Base-by-base conservation (phyloP, 2,329 filamentous ascomycete genomes). In the Colletotrichum sp. region DNA sequence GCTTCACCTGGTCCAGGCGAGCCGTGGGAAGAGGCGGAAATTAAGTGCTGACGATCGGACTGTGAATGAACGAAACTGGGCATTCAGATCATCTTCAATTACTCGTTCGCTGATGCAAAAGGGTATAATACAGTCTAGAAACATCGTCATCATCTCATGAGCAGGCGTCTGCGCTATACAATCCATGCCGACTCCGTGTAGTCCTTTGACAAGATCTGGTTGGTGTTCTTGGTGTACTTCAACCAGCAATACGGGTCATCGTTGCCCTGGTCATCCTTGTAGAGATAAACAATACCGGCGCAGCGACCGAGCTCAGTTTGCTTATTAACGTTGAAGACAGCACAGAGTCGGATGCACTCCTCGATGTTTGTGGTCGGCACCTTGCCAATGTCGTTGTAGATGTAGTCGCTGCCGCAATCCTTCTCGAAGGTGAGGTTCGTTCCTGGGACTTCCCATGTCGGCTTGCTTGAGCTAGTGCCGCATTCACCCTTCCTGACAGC, bases 341-440 rank as follows among this genome's bases (percentile, higher is more conserved):
- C 74, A 43, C 74, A 75, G 59, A 60, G 66, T 6, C 74, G 74
- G 13, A 75, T 48, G 43, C 74, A 75, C 34, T 75, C 74, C n/a
- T 68, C 70, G 12, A 75, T 60, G 28, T 75, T 75, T n/a, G 60
- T 30, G 26, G 71, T 71, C 18, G 74, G 74, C 21, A 75, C 59
- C 43, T 73, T 71, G 21, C 63, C 70, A 14, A 75, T 73, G 48
- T 75, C 74, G 59, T 75, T 73, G 48, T 18, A 75, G 16, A 55
- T 52, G 28, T 75, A 75, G 30, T 75, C 74, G 6, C 57, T 73
- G 26, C 70, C 74, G 70, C 74, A 75, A 59, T 69, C 74, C 64
- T 75, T 73, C n/a, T 64, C 34, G 28, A 75, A 75, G 16, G 74
- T 75, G 26, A 75, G 39, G 48, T 75, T 75, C 34, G 74, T 68